phyloP scores from a whole-genome alignment of 2,329 filamentous ascomycete genomes.

The Ploettnerulaceae sp. region DNA sequence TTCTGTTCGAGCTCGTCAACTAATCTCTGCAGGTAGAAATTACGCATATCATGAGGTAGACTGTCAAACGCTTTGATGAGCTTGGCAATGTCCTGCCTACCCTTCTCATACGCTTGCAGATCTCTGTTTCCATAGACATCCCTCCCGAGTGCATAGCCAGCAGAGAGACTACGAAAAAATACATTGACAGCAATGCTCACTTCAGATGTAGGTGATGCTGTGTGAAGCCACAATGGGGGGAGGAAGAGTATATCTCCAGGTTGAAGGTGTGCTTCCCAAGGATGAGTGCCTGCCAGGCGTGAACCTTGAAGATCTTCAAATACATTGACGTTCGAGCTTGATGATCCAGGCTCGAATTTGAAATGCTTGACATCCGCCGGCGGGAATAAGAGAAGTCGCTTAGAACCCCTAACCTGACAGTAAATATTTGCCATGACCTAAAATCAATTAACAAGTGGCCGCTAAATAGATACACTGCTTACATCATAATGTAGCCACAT shows the following conservation, averaged over 20 bases:
- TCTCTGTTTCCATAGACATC: constrained; percentile 90
- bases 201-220: constrained; percentile 53
- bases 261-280: constrained; percentile 59
- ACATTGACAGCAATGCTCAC: constrained; percentile 80
- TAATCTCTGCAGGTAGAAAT: constrained; percentile 71
- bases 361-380: constrained; percentile 68
- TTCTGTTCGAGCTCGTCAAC: constrained; percentile 56
- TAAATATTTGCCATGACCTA: constrained; percentile 84
- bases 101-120: constrained; percentile 77
- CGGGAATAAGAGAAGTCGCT: constrained; percentile 71
- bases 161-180: constrained; percentile 71
- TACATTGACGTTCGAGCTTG: constrained; percentile 72
- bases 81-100: constrained; percentile 64
- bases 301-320: constrained; percentile 47
- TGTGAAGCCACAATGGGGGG: constrained; percentile 80
- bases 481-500: constrained; percentile 92
- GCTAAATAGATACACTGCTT: constrained; percentile 27
- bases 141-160: constrained; percentile 65
- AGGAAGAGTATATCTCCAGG: constrained; percentile 77
- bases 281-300: constrained; percentile 48
- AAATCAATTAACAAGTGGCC: constrained; percentile 17
- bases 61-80: constrained; percentile 60
- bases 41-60: constrained; percentile 60
- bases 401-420: constrained; percentile 70
- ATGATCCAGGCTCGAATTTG: constrained; percentile 69